Conservation (phyloP, 345 rosid species). For the Trapa bicornis region DNA sequence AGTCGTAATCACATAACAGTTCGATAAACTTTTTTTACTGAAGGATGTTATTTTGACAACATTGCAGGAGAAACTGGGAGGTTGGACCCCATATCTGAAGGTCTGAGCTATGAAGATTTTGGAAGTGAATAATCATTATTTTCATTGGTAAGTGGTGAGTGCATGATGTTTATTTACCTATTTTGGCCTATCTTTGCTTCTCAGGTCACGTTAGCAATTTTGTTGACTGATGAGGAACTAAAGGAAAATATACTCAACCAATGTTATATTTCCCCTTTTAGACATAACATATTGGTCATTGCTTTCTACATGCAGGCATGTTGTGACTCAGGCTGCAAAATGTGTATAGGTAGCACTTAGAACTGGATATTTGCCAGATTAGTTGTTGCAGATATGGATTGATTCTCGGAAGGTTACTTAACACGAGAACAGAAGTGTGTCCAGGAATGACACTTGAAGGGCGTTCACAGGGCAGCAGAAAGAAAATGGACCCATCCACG, state of each 20-base stretch:
- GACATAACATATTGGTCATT: neutral
- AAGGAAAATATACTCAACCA: neutral
- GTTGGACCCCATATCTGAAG: slow-evolving; percentile 83
- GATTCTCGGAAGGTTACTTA: slow-evolving; percentile 1
- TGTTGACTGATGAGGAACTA: neutral
- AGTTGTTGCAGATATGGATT: slow-evolving; percentile 4
- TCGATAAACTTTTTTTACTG: neutral
- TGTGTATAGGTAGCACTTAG: neutral
- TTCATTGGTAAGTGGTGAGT: slow-evolving; percentile 2
- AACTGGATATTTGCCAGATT: neutral
- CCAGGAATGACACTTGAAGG: too few species aligned
- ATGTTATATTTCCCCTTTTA: neutral
- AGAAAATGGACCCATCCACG: too few species aligned
- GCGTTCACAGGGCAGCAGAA: too few species aligned
- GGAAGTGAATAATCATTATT: slow-evolving; percentile 45
- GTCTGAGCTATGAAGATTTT: slow-evolving; percentile 66
- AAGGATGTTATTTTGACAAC: slow-evolving; percentile 16
- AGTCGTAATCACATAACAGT: neutral
- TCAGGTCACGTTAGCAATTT: too few species aligned
- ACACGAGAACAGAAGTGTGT: neutral
- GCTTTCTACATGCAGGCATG: neutral
- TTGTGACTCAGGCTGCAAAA: too few species aligned
- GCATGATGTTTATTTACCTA: neutral
- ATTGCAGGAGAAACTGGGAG: slow-evolving; percentile 59
- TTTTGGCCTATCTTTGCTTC: neutral